Evolutionary conservation across 257 asterid species (phyloP), one percentile per base, ranked within the genome.

Genomic region (Solanum gracilifrons): DNA sequence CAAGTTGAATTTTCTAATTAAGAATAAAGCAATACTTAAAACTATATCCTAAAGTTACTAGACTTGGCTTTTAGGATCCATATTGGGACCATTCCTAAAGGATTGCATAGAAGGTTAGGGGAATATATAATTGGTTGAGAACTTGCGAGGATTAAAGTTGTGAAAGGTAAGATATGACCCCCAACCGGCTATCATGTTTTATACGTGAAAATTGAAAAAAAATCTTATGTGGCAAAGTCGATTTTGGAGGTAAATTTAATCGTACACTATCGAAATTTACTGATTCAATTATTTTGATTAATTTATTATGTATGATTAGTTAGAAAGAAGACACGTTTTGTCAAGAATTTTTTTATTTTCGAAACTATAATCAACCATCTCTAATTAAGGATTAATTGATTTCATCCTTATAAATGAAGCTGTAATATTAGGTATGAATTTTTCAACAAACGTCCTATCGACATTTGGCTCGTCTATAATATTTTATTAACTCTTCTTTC

Each of bases 261-360:
- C 2, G 23, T 33, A 18, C 2, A 33, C 0, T 32, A 33, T 33
- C 2, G 1, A 20, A 73, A 33, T 72, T 69, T n/a, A 29, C 4
- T 31, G 6, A 3, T 20, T 1, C 5, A 0, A 66, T 32, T 69
- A 29, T 31, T 71, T 1, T 7, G 2, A 15, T 7, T 32, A 7
- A 13, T 71, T 32, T 8, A 18, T 2, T 18, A 11, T 4, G 3
- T 7, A 32, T 3, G 5, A 72, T 31, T 32, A 10, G 5, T 71
- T 31, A 16, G 3, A 21, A 0, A 3, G 5, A 69, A 31, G 31
- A 16, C 0, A 0, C 0, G 0, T 32, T 32, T 9, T 15, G 5
- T 29, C 9, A 15, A 15, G 20, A 27, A 27, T 4, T 68, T 25
- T 6, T 15, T 13, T 0, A 69, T 72, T 72, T 33, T 4, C 0